Evolutionary conservation across 371 early-diverging fungal genomes (phyloP).

Genomic region (Mortierella sp.): DNA sequence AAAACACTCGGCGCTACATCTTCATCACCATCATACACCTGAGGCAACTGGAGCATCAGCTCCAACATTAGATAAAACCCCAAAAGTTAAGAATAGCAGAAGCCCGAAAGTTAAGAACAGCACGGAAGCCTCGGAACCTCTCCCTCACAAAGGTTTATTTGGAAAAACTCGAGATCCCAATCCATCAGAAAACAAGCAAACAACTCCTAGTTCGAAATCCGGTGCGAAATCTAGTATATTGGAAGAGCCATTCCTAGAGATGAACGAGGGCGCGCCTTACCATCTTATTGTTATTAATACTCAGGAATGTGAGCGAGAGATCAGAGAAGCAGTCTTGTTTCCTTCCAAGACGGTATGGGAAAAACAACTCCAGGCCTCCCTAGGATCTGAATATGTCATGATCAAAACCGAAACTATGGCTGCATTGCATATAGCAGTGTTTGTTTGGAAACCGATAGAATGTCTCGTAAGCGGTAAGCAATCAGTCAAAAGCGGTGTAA

Average conservation of each 20-base stretch:
- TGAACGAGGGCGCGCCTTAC: slow-evolving; percentile 60
- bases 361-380: slow-evolving; percentile 57
- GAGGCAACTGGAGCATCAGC: not conserved
- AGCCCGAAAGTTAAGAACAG: not conserved
- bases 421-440: slow-evolving; percentile 78
- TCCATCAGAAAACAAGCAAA: not conserved
- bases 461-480: slow-evolving; percentile 61
- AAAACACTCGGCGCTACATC: no score
- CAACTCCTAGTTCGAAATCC: not conserved
- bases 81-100: not conserved
- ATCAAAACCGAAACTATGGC: slow-evolving; percentile 74
- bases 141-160: not conserved
- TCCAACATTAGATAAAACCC: no score
- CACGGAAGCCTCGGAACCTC: not conserved
- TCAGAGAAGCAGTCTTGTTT: slow-evolving; percentile 71
- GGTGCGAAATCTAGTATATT: slow-evolving; percentile 16
- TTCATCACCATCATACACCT: not conserved
- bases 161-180: not conserved
- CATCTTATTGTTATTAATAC: slow-evolving; percentile 79
- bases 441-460: slow-evolving; percentile 70
- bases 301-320: slow-evolving; percentile 80
- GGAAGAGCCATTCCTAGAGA: slow-evolving; percentile 56
- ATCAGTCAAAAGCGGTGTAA: not conserved
- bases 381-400: slow-evolving; percentile 66
- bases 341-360: slow-evolving; percentile 78